Evolutionary conservation across 129 eudicot species (phyloP), one percentile per base, ranked within the genome.

Genomic region (Saussurea involucrata): DNA sequence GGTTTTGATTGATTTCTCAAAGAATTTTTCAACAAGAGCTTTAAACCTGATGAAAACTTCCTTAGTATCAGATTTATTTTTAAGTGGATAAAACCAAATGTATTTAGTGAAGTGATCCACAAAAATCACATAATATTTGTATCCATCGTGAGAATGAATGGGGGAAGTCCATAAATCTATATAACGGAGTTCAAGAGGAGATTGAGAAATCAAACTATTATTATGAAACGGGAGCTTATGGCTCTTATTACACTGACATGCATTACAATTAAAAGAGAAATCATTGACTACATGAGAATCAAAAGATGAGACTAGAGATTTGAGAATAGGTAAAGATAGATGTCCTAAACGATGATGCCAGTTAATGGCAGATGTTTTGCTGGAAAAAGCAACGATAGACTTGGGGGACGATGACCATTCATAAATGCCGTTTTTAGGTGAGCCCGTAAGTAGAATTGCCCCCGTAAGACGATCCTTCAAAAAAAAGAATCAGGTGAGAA

Each of bases 31-130:
- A 29, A 44, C 49, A 17, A 72, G 24, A 17, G 66, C 44, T 72
- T 72, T 72, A n/a, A 57, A 57, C 20, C 24, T 5, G 15, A n/a
- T 57, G 24, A 57, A 15, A 21, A 57, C 17, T 15, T n/a, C 4
- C 6, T 2, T 73, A 9, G 68, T 60, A 12, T 73, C 68, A 1
- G 44, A 53, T 58, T 73, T 73, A n/a, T 32, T 18, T 55, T 55
- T 73, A 18, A 73, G 68, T 8, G 68, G 77, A 34, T 57, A n/a
- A 74, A 24, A 74, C 60, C 69, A 74, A 20, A n/a, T 32, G 68
- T 22, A 63, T 63, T 63, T 63, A 63, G 68, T 8, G 8, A 74
- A 74, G 8, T 32, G 58, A 20, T 33, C 68, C 8, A 74, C 34
- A 20, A 63, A 63, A 9, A 24, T 63, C 13, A 63, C 68, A 37